A percentile compares a stretch with the other conserved stretches of the same genome.
These are phyloP conservation scores for Hyaloscypha bicolor DNA, from an alignment of 495 filamentous ascomycete species.

Conservation along the genomic window DNA sequence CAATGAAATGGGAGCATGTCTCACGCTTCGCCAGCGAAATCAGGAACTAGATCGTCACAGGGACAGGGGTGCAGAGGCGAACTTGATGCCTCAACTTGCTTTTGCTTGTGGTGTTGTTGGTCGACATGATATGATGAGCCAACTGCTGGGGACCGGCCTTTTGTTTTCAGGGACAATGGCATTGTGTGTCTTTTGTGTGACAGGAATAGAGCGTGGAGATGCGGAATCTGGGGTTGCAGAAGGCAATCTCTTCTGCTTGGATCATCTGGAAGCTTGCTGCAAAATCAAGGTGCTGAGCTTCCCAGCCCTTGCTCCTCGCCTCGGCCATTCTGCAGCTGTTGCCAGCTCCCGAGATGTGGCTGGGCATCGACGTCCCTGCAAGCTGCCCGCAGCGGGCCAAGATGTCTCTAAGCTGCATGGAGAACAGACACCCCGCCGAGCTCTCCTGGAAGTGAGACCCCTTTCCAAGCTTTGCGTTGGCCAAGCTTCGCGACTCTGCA, in stretches of 20 bases:
- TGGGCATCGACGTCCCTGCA: conserved; percentile 9
- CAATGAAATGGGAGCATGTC: not conserved
- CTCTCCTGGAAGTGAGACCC: not conserved
- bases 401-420: not conserved
- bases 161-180: not conserved
- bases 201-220: not conserved
- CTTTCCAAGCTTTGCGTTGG: not conserved
- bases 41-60: not conserved
- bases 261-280: not conserved
- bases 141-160: not conserved
- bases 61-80: not conserved
- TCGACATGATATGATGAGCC: not conserved
- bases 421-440: not conserved
- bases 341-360: conserved; percentile 20
- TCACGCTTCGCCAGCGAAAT: not conserved
- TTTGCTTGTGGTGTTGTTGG: not conserved
- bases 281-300: not conserved
- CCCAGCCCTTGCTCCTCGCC: not conserved
- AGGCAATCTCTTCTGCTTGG: not conserved
- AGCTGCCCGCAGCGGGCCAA: too few species aligned
- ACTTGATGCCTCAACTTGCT: not conserved
- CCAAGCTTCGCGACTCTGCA: not conserved
- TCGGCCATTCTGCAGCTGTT: not conserved
- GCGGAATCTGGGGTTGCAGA: not conserved
- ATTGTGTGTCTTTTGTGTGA: not conserved